Evolutionary conservation across 2,329 filamentous ascomycete genomes (phyloP).

Genomic region (Sarocladiaceae sp.): DNA sequence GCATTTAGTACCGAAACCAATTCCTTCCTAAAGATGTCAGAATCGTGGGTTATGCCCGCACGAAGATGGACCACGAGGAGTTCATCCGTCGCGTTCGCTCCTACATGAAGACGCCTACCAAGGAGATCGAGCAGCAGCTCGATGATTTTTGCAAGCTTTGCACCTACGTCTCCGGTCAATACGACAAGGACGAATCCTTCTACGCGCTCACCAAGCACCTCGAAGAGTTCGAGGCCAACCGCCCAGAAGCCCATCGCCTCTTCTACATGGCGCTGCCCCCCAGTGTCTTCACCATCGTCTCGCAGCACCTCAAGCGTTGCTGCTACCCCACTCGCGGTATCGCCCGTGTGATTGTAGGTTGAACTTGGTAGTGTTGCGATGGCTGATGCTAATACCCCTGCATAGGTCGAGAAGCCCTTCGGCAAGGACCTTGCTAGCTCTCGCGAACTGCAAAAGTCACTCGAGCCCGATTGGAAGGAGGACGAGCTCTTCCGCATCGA

Average conservation of each 20-base stretch:
- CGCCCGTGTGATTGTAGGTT: constrained; percentile 83
- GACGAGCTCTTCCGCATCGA: constrained; percentile 99
- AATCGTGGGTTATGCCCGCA: constrained; percentile 98
- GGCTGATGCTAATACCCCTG: constrained; percentile 17
- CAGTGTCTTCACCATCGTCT: constrained; percentile 96
- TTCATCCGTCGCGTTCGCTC: constrained; percentile 92
- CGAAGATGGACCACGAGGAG: constrained; percentile 98
- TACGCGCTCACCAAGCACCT: constrained; percentile 79
- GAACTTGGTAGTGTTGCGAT: neutral
- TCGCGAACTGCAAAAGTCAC: constrained; percentile 86
- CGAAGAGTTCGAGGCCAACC: constrained; percentile 76
- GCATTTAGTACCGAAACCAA: constrained; percentile 85
- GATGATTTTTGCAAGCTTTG: constrained; percentile 84
- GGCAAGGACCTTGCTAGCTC: constrained; percentile 96
- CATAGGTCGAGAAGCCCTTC: constrained; percentile 95
- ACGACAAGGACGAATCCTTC: constrained; percentile 96
- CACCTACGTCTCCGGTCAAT: constrained; percentile 94
- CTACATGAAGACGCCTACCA: constrained; percentile 98
- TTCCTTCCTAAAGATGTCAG: constrained; percentile 95
- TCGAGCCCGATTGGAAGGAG: constrained; percentile 97
- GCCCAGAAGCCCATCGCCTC: constrained; percentile 80
- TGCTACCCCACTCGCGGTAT: constrained; percentile 92
- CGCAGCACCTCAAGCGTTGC: constrained; percentile 93
- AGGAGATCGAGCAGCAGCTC: constrained; percentile 94
- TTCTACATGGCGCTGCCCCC: constrained; percentile 99